phyloP scores from a whole-genome alignment of 1,284 basidiomycete species.

The Malassezia dermatis region DNA sequence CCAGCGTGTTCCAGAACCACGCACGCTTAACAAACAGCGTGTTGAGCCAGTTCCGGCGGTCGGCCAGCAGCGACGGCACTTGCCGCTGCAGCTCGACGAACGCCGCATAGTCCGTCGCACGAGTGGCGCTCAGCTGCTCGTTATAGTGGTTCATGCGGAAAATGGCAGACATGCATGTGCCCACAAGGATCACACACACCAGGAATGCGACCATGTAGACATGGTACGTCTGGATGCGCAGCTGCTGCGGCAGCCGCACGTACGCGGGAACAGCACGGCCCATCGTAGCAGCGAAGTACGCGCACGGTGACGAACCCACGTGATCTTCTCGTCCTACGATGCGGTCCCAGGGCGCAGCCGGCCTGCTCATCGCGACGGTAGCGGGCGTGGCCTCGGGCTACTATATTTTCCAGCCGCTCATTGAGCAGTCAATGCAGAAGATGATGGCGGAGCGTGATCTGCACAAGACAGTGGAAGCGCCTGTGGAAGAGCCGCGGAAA shows the following conservation, averaged over 20 bases:
- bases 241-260: neutral
- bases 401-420: conserved; percentile 16
- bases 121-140: neutral
- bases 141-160: conserved; percentile 4
- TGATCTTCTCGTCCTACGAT: neutral
- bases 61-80: conserved; percentile 2
- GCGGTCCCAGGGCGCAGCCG: neutral
- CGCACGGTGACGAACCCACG: neutral
- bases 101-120: conserved; percentile 1
- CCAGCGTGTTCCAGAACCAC: conserved; percentile 70
- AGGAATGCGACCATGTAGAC: neutral
- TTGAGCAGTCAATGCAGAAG: conserved; percentile 2
- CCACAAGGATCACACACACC: neutral
- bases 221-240: conserved; percentile 9
- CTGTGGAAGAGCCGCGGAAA: neutral
- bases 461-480: neutral
- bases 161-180: neutral
- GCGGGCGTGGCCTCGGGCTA: conserved; percentile 14
- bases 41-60: conserved; percentile 72
- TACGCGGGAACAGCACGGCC: neutral
- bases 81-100: neutral
- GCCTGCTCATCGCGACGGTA: conserved; percentile 7
- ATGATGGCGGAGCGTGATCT: neutral
- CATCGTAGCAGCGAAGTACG: neutral
- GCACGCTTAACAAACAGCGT: conserved; percentile 75